Evolutionary conservation across 2,329 filamentous ascomycete genomes (phyloP).

Genomic region (Fusarium secorum): DNA sequence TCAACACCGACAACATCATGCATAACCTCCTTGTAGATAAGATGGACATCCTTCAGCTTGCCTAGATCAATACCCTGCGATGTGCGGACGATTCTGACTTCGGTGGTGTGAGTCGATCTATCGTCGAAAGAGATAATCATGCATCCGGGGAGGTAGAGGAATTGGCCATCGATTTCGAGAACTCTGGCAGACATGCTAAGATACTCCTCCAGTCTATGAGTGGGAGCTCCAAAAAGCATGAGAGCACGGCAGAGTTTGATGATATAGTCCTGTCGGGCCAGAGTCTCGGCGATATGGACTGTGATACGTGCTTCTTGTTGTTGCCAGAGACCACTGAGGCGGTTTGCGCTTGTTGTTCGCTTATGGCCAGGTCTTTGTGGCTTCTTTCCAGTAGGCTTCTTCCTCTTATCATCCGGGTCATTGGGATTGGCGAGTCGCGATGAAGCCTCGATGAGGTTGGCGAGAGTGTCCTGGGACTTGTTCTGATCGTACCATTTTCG

Average conservation of each 20-base stretch:
- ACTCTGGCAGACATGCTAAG: constrained; percentile 85
- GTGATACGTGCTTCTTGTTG: constrained; percentile 57
- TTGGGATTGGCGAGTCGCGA: constrained; percentile 51
- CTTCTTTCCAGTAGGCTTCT: constrained; percentile 43
- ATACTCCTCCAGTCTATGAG: constrained; percentile 89
- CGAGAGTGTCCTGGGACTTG: constrained; percentile 56
- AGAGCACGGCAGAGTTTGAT: constrained; percentile 83
- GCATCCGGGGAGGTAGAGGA: constrained; percentile 86
- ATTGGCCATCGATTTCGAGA: constrained; percentile 86
- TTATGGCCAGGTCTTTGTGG: constrained; percentile 45
- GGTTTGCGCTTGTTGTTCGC: constrained; percentile 48
- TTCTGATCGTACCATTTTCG: constrained; percentile 60
- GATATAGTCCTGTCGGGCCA: constrained; percentile 82
- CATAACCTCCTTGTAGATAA: constrained; percentile 71
- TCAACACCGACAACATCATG: constrained; percentile 67
- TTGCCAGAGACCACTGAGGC: constrained; percentile 51
- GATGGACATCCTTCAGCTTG: constrained; percentile 67
- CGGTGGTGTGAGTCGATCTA: constrained; percentile 68
- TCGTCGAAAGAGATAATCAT: constrained; percentile 95
- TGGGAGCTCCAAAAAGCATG: constrained; percentile 89
- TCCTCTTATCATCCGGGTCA: constrained; percentile 23
- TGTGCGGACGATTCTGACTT: constrained; percentile 70
- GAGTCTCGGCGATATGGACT: constrained; percentile 67
- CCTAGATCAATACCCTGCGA: constrained; percentile 67
- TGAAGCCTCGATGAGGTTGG: constrained; percentile 58